Conservation (phyloP, 345 rosid species). For the Luvunga scandens region DNA sequence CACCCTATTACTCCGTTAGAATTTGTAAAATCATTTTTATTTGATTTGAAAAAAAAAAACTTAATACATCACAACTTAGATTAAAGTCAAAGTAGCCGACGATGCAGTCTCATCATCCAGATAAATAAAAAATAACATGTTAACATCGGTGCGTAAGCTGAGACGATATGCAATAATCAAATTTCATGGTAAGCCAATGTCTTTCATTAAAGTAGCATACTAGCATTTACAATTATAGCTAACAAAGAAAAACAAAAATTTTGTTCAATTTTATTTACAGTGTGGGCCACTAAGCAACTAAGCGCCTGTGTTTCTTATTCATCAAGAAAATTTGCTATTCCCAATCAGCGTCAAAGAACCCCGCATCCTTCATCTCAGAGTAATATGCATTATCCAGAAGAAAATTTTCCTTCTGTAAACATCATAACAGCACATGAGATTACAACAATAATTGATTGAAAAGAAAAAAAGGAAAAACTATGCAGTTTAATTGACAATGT, state of each 20-base stretch:
- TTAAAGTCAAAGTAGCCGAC: no score
- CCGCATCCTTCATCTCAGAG: constrained; percentile 49
- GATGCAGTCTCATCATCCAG: no score
- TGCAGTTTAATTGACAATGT: neutral
- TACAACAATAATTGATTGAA: neutral
- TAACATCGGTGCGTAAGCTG: neutral
- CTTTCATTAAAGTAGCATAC: neutral
- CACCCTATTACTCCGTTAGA: neutral
- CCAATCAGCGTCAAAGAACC: constrained; percentile 48
- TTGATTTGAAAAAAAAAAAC: no score
- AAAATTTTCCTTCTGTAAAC: constrained; percentile 38
- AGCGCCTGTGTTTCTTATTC: neutral
- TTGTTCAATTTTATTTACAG: neutral
- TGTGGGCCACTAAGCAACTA: neutral
- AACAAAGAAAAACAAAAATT: neutral
- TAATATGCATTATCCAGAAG: constrained; percentile 44
- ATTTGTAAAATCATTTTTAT: no score
- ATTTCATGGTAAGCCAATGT: neutral
- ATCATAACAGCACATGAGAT: neutral
- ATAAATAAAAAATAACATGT: no score
- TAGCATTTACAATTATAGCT: neutral
- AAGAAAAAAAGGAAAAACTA: neutral
- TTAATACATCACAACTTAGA: no score
- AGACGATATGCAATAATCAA: neutral
- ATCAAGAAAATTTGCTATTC: constrained; percentile 19